Evolutionary conservation across 1,139 yeast species (phyloP).

Genomic region (Kluyveromyces sp.): DNA sequence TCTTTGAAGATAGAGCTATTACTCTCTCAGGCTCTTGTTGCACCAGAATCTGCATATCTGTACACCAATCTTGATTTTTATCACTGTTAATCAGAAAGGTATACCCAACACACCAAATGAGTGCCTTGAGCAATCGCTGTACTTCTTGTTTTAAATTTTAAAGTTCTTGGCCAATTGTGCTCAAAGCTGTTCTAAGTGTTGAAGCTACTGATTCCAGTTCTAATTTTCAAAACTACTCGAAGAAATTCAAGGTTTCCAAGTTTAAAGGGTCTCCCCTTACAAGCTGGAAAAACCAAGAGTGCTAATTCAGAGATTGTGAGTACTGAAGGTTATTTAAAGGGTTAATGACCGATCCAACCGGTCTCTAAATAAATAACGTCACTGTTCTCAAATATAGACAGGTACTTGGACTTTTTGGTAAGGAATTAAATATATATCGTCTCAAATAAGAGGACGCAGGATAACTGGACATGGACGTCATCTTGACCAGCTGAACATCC

Average conservation of each 20-base stretch:
- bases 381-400: too few species aligned
- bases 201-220: not conserved
- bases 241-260: not conserved
- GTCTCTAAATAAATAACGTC: too few species aligned
- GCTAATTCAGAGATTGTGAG: not conserved
- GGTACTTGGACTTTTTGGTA: too few species aligned
- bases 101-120: not conserved
- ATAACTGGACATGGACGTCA: too few species aligned
- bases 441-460: not conserved
- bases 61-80: not conserved
- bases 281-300: not conserved
- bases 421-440: not conserved
- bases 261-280: not conserved
- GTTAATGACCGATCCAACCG: too few species aligned
- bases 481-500: too few species aligned
- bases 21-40: constrained; percentile 26
- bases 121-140: not conserved
- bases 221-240: too few species aligned
- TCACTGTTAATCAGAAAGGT: not conserved
- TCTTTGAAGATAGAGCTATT: constrained; percentile 28
- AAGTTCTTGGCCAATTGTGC: not conserved
- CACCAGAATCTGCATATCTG: constrained; percentile 22
- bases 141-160: not conserved
- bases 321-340: too few species aligned
- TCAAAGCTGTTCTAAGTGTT: too few species aligned